Evolutionary conservation across 768 basidiomycete genomes (phyloP).

Genomic region (Lenzites betulinus): DNA sequence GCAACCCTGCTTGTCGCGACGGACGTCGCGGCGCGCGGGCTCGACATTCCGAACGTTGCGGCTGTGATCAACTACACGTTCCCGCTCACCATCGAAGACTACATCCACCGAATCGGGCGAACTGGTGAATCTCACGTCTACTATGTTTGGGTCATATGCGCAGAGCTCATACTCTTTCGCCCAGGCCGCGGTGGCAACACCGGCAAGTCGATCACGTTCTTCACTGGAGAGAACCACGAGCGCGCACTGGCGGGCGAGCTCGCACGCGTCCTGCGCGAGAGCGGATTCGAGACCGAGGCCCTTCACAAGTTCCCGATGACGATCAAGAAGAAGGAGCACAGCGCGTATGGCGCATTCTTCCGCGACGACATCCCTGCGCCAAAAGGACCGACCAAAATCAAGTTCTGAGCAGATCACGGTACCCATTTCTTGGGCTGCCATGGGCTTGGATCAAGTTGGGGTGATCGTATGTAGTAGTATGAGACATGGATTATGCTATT

Average conservation of each 20-base stretch:
- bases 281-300: slow-evolving; percentile 75
- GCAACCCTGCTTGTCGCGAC: slow-evolving; percentile 90
- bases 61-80: slow-evolving; percentile 98
- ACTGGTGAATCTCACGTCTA: slow-evolving; percentile 55
- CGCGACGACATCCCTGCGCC: slow-evolving; percentile 64
- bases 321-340: slow-evolving; percentile 94
- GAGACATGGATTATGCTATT: background rate
- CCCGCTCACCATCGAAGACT: slow-evolving; percentile 94
- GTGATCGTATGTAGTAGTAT: background rate
- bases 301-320: slow-evolving; percentile 92
- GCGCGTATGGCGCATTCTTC: slow-evolving; percentile 88
- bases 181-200: slow-evolving; percentile 85
- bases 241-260: slow-evolving; percentile 88
- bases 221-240: slow-evolving; percentile 91
- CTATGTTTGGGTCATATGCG: background rate
- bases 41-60: slow-evolving; percentile 96
- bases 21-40: slow-evolving; percentile 94
- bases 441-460: background rate
- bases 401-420: slow-evolving; percentile 44
- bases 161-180: too few relatives aligned
- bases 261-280: slow-evolving; percentile 86
- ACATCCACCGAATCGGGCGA: slow-evolving; percentile 86
- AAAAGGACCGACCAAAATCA: slow-evolving; percentile 74
- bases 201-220: slow-evolving; percentile 95
- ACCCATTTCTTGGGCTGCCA: background rate